Evolutionary conservation across 257 asterid species (phyloP), one percentile per base, ranked within the genome.

Genomic region (Rubia yunnanensis): DNA sequence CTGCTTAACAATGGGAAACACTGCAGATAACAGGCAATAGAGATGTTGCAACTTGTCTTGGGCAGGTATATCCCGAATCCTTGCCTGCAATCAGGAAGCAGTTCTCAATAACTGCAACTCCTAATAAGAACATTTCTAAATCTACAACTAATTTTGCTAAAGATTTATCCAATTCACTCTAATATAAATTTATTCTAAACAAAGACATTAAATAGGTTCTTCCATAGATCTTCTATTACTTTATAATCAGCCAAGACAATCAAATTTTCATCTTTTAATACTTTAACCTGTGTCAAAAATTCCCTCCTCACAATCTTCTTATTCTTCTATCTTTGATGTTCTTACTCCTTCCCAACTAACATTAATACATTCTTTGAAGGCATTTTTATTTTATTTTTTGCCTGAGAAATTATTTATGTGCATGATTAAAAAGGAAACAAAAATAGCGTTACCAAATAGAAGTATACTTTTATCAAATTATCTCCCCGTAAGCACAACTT

Each of bases 401-500:
- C 55, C 23, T 18, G 7, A 6, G 55, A 7, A 49, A 18, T 6
- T 23, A 7, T 53, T 1, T 23, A 53, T 53, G 58, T 52, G 59
- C 59, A 53, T 1, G 59, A 53, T 53, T 53, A 50, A 32, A 67
- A 57, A 9, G 32, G 71, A 17, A 7, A 74, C 8, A 17, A 63
- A 11, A 53, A 27, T 36, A 39, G 60, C 34, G 24, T 32, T 11
- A 63, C 76, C 65, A 77, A 61, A 77, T 76, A 67, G 56, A 74
- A 72, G 70, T 70, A 66, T 81, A 90, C 99, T 82, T 90, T 90
- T 67, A 94, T 77, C 70, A 94, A 80, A 74, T 90, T 88, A 83
- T 90, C 99, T 77, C 95, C 97, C 49, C 96, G 89, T 81, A 85
- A 78, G 72, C 99, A 94, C 67, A 85, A 80, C 74, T 86, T 83